Evolutionary conservation across 805 yeast species (phyloP).

Genomic region (Wickerhamomyces bisporus): DNA sequence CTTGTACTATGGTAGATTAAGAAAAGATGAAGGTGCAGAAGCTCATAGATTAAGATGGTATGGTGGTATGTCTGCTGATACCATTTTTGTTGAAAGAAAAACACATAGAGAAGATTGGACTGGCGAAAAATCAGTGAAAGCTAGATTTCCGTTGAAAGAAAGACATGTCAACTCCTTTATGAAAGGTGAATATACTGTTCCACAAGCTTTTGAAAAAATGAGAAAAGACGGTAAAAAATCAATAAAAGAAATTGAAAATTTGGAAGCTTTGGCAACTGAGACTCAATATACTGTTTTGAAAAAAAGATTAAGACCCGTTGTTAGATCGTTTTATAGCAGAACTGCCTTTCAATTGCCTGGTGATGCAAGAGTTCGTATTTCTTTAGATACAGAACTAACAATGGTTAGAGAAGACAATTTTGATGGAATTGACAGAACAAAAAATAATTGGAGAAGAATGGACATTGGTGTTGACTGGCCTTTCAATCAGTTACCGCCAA

Average conservation of each 20-base stretch:
- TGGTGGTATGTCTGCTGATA: constrained; percentile 93
- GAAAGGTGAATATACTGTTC: constrained; percentile 79
- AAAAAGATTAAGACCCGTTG: constrained; percentile 85
- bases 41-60: constrained; percentile 98
- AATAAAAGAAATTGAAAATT: constrained; percentile 78
- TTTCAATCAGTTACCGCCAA: constrained; percentile 75
- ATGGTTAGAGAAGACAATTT: constrained; percentile 98
- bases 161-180: constrained; percentile 82
- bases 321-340: constrained; percentile 94
- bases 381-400: constrained; percentile 93
- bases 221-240: constrained; percentile 90
- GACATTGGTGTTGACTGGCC: constrained; percentile 99
- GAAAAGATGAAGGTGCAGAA: constrained; percentile 98
- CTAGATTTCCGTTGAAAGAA: constrained; percentile 90
- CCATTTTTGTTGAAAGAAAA: constrained; percentile 92
- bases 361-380: constrained; percentile 97
- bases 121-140: constrained; percentile 98
- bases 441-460: constrained; percentile 96
- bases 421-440: constrained; percentile 86
- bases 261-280: constrained; percentile 90
- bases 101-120: constrained; percentile 99
- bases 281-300: constrained; percentile 86
- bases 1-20: constrained; percentile 86
- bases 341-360: constrained; percentile 99
- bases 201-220: constrained; percentile 87